Evolutionary conservation across 352 stramenopile species (phyloP).

Genomic region (Stephanocyclus meneghinianus): DNA sequence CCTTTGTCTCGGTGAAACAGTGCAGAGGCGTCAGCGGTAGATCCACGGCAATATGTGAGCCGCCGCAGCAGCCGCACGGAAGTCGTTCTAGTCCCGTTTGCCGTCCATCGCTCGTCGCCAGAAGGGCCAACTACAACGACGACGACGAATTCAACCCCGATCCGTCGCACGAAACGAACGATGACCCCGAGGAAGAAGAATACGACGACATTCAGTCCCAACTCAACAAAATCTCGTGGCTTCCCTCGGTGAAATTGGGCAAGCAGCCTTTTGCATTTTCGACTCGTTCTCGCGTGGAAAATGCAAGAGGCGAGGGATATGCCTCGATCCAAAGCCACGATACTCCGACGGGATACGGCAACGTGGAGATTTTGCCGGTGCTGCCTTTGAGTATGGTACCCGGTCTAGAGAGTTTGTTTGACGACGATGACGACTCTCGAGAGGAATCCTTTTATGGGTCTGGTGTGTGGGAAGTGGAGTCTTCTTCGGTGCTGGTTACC

Average conservation of each 20-base stretch:
- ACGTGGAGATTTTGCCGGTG: slow-evolving; percentile 29
- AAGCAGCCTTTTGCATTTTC: slow-evolving; percentile 9
- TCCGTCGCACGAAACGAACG: not conserved
- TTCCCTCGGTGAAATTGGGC: slow-evolving; percentile 29
- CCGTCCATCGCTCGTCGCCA: not conserved
- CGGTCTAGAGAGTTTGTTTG: slow-evolving; percentile 18
- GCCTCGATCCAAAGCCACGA: not conserved
- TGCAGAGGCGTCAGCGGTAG: too few relatives aligned
- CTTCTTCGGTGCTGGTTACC: not conserved
- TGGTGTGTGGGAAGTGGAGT: slow-evolving; percentile 21
- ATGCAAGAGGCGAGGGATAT: slow-evolving; percentile 1
- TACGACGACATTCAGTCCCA: slow-evolving; percentile 18
- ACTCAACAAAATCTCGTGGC: slow-evolving; percentile 41
- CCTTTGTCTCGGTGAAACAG: not conserved
- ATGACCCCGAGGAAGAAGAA: slow-evolving; percentile 23
- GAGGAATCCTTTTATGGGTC: slow-evolving; percentile 1
- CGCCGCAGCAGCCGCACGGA: too few relatives aligned
- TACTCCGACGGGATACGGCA: slow-evolving; percentile 6
- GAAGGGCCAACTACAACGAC: not conserved
- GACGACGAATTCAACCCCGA: slow-evolving; percentile 9
- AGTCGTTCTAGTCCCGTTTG: too few relatives aligned
- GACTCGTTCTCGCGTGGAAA: slow-evolving; percentile 14
- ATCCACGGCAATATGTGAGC: too few relatives aligned
- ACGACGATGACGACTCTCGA: slow-evolving; percentile 8
- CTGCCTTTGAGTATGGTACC: slow-evolving; percentile 41